A percentile compares a stretch with the other conserved stretches of the same genome.
Conservation (phyloP, 1,284 basidiomycete genomes). For the Papiliotrema fonsecae region DNA sequence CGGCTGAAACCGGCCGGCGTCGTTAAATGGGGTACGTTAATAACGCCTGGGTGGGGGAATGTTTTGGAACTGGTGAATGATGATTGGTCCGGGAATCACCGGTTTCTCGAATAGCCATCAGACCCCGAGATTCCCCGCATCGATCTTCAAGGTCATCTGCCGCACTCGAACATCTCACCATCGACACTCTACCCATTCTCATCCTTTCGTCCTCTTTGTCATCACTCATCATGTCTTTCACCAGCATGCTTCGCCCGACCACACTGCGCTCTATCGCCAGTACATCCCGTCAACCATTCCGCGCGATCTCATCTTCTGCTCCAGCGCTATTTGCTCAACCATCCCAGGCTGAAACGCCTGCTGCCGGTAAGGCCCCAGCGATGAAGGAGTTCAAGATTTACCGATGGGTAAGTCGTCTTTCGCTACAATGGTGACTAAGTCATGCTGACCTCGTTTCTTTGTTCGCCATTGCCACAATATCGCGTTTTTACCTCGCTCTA, state of each 20-base stretch:
- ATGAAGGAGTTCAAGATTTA: conserved; percentile 94
- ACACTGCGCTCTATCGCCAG: conserved; percentile 3
- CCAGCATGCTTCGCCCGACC: conserved; percentile 3
- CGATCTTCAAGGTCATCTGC: not conserved
- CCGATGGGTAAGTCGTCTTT: conserved; percentile 67
- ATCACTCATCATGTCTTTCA: not conserved
- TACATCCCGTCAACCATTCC: conserved; percentile 4
- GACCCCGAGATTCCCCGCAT: not conserved
- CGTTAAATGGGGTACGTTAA: no score
- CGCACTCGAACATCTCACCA: not conserved
- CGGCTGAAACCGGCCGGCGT: no score
- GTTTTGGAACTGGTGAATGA: not conserved
- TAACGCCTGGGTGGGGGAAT: no score
- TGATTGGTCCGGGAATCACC: not conserved
- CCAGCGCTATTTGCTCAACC: conserved; percentile 30
- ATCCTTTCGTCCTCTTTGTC: not conserved
- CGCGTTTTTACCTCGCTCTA: not conserved
- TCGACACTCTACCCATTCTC: not conserved
- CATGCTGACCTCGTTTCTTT: not conserved
- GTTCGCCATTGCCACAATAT: not conserved
- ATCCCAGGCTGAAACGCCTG: conserved; percentile 18
- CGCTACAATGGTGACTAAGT: not conserved
- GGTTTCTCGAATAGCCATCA: no score
- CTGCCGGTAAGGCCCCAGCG: conserved; percentile 46
- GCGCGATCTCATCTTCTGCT: conserved; percentile 4